Base-by-base conservation (phyloP, 768 basidiomycete genomes). In the Podaxis carcinomalis region DNA sequence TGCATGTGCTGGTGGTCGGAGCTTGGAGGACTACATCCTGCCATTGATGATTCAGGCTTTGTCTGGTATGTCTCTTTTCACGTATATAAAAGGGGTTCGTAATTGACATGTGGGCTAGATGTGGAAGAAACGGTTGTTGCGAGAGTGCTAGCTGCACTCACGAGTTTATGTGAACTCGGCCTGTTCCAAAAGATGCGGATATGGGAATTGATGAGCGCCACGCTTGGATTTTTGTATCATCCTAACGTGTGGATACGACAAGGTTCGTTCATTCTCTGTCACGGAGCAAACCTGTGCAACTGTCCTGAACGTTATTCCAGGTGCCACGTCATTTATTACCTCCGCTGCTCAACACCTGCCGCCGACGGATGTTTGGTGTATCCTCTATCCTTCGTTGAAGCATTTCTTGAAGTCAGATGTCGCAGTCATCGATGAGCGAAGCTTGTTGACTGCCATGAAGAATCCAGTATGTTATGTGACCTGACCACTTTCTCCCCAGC, bases 231-330 rank as follows among this genome's bases (percentile, higher is more conserved):
- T 72, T 75, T 98, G 54, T 96, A 93, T 66, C 97, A 99, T 71
- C 96, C 97, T 0, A 95, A 97, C 70, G 75, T 87, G 21, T 98
- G 96, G 96, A 92, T 98, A 71, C 81, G 95, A 59, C 93, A 98
- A 82, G 92, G 95, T 89, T 28, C n/a, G 73, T 58, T 5, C 35
- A 35, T 16, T 14, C 50, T 19, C 47, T 51, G 13, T 25, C 9
- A 27, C 19, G 13, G 27, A 44, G 11, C 13, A n/a, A 25, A 53
- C 16, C 59, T 35, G 50, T 64, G 16, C n/a, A 16, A 16, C 4
- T 5, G 14, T 59, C 44, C 14, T 56, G 27, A 56, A 51, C 37
- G n/a, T 19, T 11, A 6, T 2, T 28, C 1, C 56, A 96, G 95
- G 91, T 23, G 86, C 95, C 16, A 87, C 86, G 11, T 87, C 92